These are phyloP conservation scores for Candida labiduridarum DNA, from an alignment of 1,139 yeast species.

Conservation along the genomic window DNA sequence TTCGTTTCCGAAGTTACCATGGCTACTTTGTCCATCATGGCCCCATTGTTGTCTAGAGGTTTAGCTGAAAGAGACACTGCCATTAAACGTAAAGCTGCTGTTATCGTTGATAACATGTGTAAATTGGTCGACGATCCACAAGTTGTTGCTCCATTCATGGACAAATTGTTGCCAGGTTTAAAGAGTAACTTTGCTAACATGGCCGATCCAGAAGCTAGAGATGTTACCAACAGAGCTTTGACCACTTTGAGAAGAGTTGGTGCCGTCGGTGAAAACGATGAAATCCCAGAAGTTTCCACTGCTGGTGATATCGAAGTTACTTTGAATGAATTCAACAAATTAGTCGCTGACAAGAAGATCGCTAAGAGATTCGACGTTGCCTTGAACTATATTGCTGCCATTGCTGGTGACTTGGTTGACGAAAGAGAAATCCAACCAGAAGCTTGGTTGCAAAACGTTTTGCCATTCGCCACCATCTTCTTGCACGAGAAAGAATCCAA, in stretches of 20 bases:
- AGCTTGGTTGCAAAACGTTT: conserved; percentile 85
- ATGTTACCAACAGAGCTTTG: conserved; percentile 95
- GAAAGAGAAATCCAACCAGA: conserved; percentile 94
- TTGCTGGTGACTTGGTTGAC: conserved; percentile 98
- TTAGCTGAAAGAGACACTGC: conserved; percentile 99
- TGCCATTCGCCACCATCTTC: conserved; percentile 95
- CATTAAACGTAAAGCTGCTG: conserved; percentile 99
- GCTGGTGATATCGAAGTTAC: conserved; percentile 96
- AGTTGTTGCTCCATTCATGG: conserved; percentile 98
- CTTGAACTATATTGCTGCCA: conserved; percentile 83
- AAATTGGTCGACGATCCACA: conserved; percentile 99
- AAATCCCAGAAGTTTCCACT: conserved; percentile 93
- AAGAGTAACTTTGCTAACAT: conserved; percentile 91
- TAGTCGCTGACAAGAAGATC: conserved; percentile 69
- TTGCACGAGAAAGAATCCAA: conserved; percentile 91
- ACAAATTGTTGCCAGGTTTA: conserved; percentile 92
- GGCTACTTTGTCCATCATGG: conserved; percentile 99
- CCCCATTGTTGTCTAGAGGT: conserved; percentile 98
- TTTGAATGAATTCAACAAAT: conserved; percentile 74
- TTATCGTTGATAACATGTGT: conserved; percentile 99
- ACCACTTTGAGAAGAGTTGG: conserved; percentile 98
- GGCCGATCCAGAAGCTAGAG: conserved; percentile 99
- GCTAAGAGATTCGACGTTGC: conserved; percentile 79
- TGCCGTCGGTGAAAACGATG: conserved; percentile 87
- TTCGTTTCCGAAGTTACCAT: conserved; percentile 99